Conservation (phyloP, 306 rosid species). For the Begonia fuchsioides region DNA sequence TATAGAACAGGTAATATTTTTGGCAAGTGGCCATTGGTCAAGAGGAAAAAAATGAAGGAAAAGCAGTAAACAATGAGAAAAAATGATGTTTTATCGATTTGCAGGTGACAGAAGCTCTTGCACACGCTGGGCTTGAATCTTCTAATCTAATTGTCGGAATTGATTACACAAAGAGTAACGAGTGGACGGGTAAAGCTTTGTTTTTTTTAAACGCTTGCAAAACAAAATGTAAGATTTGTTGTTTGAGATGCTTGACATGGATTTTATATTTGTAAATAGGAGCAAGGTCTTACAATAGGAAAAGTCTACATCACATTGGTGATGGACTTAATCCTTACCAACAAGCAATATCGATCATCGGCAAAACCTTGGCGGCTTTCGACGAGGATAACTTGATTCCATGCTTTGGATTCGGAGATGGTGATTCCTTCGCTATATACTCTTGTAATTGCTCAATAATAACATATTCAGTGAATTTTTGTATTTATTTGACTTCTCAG, state of each 20-base stretch:
- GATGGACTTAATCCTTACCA: slow-evolving; percentile 83
- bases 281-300: slow-evolving; percentile 64
- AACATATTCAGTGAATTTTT: background rate
- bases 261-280: slow-evolving; percentile 28
- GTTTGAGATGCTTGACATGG: slow-evolving; percentile 12
- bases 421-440: slow-evolving; percentile 24
- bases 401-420: slow-evolving; percentile 96
- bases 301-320: slow-evolving; percentile 84
- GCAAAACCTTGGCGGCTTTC: slow-evolving; percentile 70
- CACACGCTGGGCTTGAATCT: slow-evolving; percentile 78
- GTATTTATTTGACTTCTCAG: slow-evolving; percentile 19
- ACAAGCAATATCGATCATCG: slow-evolving; percentile 86
- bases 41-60: background rate
- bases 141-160: slow-evolving; percentile 92
- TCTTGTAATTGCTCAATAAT: background rate
- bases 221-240: slow-evolving; percentile 1
- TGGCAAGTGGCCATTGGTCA: background rate
- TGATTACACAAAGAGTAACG: slow-evolving; percentile 98
- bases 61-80: too few relatives aligned
- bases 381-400: slow-evolving; percentile 92
- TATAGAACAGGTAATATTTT: slow-evolving; percentile 38
- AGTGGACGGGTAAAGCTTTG: slow-evolving; percentile 82
- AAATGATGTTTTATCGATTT: slow-evolving; percentile 7
- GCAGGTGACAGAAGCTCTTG: slow-evolving; percentile 81
- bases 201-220: background rate